These are phyloP conservation scores for Dendryphion nanum DNA, from an alignment of 2,329 filamentous ascomycete genomes.

Conservation along the genomic window DNA sequence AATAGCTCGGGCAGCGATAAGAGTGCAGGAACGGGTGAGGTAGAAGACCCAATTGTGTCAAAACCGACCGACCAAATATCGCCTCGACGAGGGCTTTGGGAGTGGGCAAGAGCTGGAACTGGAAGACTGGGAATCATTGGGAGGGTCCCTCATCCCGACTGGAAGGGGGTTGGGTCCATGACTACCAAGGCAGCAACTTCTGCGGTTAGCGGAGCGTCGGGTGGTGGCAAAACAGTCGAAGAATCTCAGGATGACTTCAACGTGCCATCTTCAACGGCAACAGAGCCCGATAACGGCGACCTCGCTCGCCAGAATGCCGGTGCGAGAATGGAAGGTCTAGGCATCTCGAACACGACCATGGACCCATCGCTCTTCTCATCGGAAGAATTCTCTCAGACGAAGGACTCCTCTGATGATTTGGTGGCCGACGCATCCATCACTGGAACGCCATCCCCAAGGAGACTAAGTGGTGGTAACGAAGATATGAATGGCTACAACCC, in stretches of 20 bases:
- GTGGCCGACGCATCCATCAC: conserved; percentile 22
- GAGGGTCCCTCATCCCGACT: conserved; percentile 27
- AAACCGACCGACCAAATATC: conserved; percentile 9
- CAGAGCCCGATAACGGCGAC: conserved; percentile 15
- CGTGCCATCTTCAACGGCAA: conserved; percentile 25
- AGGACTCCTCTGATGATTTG: conserved; percentile 33
- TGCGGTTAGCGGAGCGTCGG: conserved; percentile 12
- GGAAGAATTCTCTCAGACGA: conserved; percentile 33
- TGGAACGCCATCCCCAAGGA: conserved; percentile 23
- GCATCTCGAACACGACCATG: conserved; percentile 16
- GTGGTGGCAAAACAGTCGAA: conserved; percentile 5
- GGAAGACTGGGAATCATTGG: conserved; percentile 29
- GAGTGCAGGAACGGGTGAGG: conserved; percentile 3
- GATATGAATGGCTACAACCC: no score
- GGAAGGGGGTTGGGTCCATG: conserved; percentile 17
- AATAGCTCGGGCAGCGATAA: conserved; percentile 10
- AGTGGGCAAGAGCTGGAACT: conserved; percentile 32
- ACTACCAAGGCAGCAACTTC: conserved; percentile 13
- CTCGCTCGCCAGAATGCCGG: conserved; percentile 10
- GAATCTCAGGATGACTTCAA: conserved; percentile 27
- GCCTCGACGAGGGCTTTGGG: conserved; percentile 30
- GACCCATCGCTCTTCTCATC: conserved; percentile 25
- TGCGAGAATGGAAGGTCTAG: conserved; percentile 24
- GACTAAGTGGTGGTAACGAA: conserved; percentile 16
- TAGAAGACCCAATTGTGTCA: neutral